Evolutionary conservation across 768 basidiomycete species (phyloP).

Genomic region (Hypholoma sublateritium): DNA sequence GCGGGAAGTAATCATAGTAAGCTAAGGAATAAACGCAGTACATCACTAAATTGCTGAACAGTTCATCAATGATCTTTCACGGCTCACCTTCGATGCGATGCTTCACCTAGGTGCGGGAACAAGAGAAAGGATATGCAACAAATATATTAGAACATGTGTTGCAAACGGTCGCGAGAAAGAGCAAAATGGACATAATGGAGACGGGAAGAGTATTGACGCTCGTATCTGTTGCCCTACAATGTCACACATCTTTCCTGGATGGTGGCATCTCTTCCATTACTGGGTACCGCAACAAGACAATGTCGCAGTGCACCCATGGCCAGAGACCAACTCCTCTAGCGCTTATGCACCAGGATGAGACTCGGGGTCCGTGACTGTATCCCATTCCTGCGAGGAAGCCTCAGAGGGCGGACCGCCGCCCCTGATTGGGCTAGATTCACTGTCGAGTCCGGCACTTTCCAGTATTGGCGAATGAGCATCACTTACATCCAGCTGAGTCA

Average conservation of each 20-base stretch:
- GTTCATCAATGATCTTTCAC: conserved; percentile 12
- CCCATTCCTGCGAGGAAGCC: conserved; percentile 90
- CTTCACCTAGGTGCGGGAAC: conserved; percentile 50
- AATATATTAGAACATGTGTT: conserved; percentile 64
- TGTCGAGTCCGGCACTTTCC: conserved; percentile 25
- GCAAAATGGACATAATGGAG: conserved; percentile 26
- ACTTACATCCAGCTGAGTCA: conserved; percentile 91
- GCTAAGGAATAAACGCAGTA: conserved; percentile 41
- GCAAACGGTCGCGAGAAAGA: conserved; percentile 19
- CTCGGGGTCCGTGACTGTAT: conserved; percentile 78
- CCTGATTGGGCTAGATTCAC: conserved; percentile 58
- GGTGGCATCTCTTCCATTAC: conserved; percentile 16
- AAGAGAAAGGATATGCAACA: conserved; percentile 34
- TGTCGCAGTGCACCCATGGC: conserved; percentile 16
- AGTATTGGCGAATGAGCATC: conserved; percentile 39
- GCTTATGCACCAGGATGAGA: conserved; percentile 46
- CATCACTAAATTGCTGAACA: conserved; percentile 10
- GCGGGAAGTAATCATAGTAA: conserved; percentile 80
- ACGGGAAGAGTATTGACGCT: conserved; percentile 9
- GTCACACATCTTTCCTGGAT: conserved; percentile 18
- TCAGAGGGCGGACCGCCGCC: conserved; percentile 76
- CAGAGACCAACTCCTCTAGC: conserved; percentile 8
- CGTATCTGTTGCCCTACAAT: conserved; percentile 22
- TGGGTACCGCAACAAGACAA: conserved; percentile 6
- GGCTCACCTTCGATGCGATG: conserved; percentile 75